Percentiles rank a stretch among this genome's conserved stretches.
phyloP scores from a whole-genome alignment of 1,284 basidiomycete species.

The Boletellus deceptivus region DNA sequence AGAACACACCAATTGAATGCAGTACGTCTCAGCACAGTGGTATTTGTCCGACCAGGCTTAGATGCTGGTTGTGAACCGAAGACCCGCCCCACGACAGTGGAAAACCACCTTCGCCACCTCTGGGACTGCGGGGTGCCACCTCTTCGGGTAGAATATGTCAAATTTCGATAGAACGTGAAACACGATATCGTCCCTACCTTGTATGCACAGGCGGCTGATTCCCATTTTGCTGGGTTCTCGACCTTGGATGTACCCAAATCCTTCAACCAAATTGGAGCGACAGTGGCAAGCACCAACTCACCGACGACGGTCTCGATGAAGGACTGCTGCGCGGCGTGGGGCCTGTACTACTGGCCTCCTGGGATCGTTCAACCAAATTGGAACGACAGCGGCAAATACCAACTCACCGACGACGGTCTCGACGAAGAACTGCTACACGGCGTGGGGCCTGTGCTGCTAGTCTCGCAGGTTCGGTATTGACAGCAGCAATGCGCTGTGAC shows the following conservation, averaged over 20 bases:
- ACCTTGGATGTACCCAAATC: slow-evolving; percentile 4
- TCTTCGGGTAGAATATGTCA: not conserved
- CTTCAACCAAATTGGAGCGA: not conserved
- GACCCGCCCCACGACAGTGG: slow-evolving; percentile 5
- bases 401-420: slow-evolving; percentile 7
- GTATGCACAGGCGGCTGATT: slow-evolving; percentile 1
- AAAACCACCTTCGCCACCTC: slow-evolving; percentile 27
- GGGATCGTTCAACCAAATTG: not conserved
- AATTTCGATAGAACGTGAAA: not conserved
- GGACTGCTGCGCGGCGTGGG: not conserved
- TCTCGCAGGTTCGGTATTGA: not conserved
- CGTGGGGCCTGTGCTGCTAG: not conserved
- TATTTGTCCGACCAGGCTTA: not conserved
- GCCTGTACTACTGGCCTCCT: not conserved
- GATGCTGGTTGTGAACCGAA: not conserved
- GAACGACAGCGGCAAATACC: not conserved
- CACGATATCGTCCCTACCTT: slow-evolving; percentile 11
- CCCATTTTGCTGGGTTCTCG: not conserved
- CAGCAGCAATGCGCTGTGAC: slow-evolving; percentile 7
- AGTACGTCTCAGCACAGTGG: not conserved
- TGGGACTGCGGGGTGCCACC: not conserved
- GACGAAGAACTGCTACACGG: not conserved
- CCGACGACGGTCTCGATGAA: slow-evolving; percentile 1
- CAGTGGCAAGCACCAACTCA: not conserved
- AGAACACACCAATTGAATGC: slow-evolving; percentile 9